These are phyloP conservation scores for Metarhizium robertsii DNA, from an alignment of 2,329 filamentous ascomycete species.

Conservation along the genomic window DNA sequence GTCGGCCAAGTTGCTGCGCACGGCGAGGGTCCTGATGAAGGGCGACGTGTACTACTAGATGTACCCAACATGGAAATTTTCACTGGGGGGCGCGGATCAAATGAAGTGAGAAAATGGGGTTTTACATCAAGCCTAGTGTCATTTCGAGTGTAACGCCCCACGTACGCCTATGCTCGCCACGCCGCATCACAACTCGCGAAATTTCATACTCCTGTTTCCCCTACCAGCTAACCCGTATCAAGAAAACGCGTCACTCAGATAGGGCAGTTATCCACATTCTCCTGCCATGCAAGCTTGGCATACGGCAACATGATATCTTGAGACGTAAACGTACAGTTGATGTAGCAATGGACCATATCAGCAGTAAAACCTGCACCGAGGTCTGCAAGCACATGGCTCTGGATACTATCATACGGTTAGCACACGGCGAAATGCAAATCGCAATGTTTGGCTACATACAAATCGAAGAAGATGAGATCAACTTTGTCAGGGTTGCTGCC, in stretches of 20 bases:
- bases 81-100: neutral
- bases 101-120: neutral
- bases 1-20: constrained; percentile 36
- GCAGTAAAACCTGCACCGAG: constrained; percentile 26
- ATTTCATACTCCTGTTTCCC: no score
- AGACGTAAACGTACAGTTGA: constrained; percentile 28
- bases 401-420: constrained; percentile 20
- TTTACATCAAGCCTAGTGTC: no score
- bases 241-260: constrained; percentile 7
- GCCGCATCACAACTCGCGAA: no score
- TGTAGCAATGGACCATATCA: constrained; percentile 27
- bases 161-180: no score
- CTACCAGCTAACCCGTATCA: no score
- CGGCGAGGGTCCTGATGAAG: constrained; percentile 40
- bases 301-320: constrained; percentile 30
- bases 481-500: constrained; percentile 33
- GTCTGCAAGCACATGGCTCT: constrained; percentile 24
- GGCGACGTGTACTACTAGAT: constrained; percentile 34
- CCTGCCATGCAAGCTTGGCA: constrained; percentile 27
- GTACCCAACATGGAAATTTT: neutral
- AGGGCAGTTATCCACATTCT: constrained; percentile 25
- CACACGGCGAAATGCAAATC: neutral
- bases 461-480: constrained; percentile 46
- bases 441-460: constrained; percentile 21
- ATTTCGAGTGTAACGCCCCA: no score